Base-by-base conservation (phyloP, 768 basidiomycete species). In the Suillus hirtellus region DNA sequence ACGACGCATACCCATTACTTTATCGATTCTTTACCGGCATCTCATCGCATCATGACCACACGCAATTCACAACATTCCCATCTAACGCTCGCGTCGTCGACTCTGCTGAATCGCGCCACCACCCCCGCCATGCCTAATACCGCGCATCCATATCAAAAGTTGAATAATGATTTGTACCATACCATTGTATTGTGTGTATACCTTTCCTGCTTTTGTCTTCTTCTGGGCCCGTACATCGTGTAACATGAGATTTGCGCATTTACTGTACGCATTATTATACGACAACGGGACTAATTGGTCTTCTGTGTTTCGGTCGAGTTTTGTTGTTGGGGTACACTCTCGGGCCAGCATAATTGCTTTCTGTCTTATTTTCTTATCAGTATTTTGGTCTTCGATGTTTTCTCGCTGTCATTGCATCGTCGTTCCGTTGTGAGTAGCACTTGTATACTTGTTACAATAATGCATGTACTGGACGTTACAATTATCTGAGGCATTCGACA, bases 1-100 rank as follows among this genome's bases (percentile, higher is more conserved):
- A 75, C 63, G 73, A 75, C 61, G 63, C 68, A 75, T 75, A 75
- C 74, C 73, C 72, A 46, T 75, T 76, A 77, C 65, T 76, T 52
- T 75, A 77, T 76, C 72, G 60, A 47, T 60, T 65, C 72, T 73
- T 67, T 67, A 67, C 63, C 56, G 43, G 43, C 55, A 35, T 49
- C 62, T 64, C 63, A 43, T 34, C 35, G 38, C 67, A 74, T 65
- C 60, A 73, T 66, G 44, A 65, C 64, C 64, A 49, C 71, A 73
- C 68, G 53, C 54, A 63, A 60, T 62, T 31, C 67, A 76, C 66
- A 60, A 66, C 66, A 75, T 66, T 64, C 62, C 56, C 71, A 70
- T 70, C 58, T 69, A 66, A 76, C 69, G 49, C 69, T 74, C 55
- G 37, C 40, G 66, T 67, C 60, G 72, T 76, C 71, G 70, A 67